Conservation (phyloP, 371 early-diverging fungal species). For the Chytridium lagenaria region DNA sequence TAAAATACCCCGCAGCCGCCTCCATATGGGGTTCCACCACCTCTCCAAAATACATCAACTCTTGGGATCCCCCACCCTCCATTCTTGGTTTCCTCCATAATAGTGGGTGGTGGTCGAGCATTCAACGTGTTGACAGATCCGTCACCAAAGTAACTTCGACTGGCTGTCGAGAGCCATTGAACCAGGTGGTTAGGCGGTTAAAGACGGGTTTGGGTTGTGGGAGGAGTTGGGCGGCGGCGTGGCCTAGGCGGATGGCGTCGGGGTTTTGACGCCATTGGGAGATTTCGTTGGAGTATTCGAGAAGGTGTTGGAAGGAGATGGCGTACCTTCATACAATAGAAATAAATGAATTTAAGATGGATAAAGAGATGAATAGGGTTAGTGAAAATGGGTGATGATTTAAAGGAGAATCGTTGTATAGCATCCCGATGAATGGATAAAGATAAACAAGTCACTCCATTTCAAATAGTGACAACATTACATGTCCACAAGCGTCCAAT, state of each 20-base stretch:
- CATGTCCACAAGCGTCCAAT: too few species aligned
- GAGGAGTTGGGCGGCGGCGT: neutral
- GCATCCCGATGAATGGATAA: too few species aligned
- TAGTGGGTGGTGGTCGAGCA: neutral
- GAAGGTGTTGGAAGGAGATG: constrained; percentile 84
- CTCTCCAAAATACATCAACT: neutral
- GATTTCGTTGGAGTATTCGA: constrained; percentile 53
- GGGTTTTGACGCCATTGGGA: constrained; percentile 4
- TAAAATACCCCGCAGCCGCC: neutral
- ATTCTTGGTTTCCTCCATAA: neutral
- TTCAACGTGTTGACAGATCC: neutral
- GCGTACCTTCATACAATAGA: too few species aligned
- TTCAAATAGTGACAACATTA: too few species aligned
- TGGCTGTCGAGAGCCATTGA: neutral
- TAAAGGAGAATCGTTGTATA: too few species aligned
- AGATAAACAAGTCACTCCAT: too few species aligned
- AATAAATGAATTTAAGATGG: too few species aligned
- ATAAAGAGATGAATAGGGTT: too few species aligned
- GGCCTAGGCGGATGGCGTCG: neutral
- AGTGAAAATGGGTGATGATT: too few species aligned
- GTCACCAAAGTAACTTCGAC: too few species aligned
- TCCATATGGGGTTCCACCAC: constrained; percentile 7
- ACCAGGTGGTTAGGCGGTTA: neutral
- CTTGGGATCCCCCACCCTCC: too few species aligned
- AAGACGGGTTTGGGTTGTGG: neutral